These are phyloP conservation scores for Microsporum canis DNA, from an alignment of 2,329 filamentous ascomycete genomes.

Conservation along the genomic window DNA sequence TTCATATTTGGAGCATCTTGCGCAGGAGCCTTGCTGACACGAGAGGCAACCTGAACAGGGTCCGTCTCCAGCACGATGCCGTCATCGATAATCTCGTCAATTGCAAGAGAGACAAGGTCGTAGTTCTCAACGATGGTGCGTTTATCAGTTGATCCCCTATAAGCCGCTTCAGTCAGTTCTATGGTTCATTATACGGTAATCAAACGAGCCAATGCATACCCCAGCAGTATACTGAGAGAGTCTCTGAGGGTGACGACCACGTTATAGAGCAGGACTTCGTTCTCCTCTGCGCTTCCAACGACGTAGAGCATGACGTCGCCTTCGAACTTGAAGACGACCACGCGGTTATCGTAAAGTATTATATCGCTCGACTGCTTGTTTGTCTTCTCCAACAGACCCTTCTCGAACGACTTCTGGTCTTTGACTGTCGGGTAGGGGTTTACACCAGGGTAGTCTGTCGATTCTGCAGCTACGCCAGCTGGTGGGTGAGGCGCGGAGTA, in stretches of 20 bases:
- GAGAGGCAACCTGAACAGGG: conserved; percentile 80
- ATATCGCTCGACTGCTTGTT: conserved; percentile 92
- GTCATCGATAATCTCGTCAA: conserved; percentile 91
- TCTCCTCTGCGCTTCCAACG: conserved; percentile 83
- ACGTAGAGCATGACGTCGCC: conserved; percentile 95
- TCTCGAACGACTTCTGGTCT: conserved; percentile 93
- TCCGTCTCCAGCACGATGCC: conserved; percentile 97
- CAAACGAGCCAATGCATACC: conserved; percentile 45
- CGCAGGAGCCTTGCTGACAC: conserved; percentile 82
- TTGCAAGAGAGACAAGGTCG: conserved; percentile 82
- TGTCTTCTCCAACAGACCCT: conserved; percentile 89
- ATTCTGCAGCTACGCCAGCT: conserved; percentile 45
- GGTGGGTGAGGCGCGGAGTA: conserved; percentile 61
- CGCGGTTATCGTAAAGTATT: conserved; percentile 91
- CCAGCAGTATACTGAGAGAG: conserved; percentile 79
- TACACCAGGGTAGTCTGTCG: conserved; percentile 49
- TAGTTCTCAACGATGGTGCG: conserved; percentile 98
- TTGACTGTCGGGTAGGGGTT: conserved; percentile 82
- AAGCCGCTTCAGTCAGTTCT: conserved; percentile 14
- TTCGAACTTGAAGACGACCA: conserved; percentile 97
- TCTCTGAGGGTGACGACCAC: conserved; percentile 85
- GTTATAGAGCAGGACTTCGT: conserved; percentile 93
- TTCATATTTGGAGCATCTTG: conserved; percentile 81
- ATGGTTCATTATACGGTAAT: background rate
- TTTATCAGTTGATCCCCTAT: conserved; percentile 89